phyloP scores from a whole-genome alignment of 1,139 yeast genomes.

The Hyphopichia khmerensis region DNA sequence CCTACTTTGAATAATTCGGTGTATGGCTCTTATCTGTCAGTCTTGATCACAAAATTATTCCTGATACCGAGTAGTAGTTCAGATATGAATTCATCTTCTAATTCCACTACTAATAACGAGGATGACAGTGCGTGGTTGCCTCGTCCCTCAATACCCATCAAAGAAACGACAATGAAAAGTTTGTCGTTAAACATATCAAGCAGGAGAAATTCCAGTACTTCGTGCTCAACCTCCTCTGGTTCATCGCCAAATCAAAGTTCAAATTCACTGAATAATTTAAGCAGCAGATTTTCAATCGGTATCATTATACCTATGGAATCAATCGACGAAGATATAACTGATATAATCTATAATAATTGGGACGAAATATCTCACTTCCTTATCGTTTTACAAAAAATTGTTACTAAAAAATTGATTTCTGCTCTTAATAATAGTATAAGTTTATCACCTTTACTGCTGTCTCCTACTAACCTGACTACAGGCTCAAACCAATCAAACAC shows the following conservation, averaged over 20 bases:
- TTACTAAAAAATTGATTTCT: constrained; percentile 34
- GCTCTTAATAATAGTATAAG: constrained; percentile 13
- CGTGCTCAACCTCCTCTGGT: neutral
- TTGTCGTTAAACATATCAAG: neutral
- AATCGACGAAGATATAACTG: constrained; percentile 28
- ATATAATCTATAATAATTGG: constrained; percentile 50
- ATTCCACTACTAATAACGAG: constrained; percentile 4
- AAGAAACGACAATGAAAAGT: constrained; percentile 15
- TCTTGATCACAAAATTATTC: constrained; percentile 48
- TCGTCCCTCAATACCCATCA: constrained; percentile 30
- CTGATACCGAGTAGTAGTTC: constrained; percentile 19
- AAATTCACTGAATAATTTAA: constrained; percentile 19
- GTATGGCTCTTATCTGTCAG: constrained; percentile 30
- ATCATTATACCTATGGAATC: constrained; percentile 46
- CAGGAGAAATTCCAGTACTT: neutral
- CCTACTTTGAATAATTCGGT: constrained; percentile 38
- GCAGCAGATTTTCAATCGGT: constrained; percentile 49
- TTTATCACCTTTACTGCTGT: neutral
- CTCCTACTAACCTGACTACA: constrained; percentile 2
- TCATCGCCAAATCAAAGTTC: constrained; percentile 7
- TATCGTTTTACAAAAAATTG: constrained; percentile 36
- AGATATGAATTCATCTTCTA: neutral
- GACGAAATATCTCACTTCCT: constrained; percentile 43
- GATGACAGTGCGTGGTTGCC: constrained; percentile 28
- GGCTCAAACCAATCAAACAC: neutral